A percentile compares a stretch with the other conserved stretches of the same genome.
Conservation (phyloP, 371 early-diverging fungal species). For the Apophysomyces trapeziformis region DNA sequence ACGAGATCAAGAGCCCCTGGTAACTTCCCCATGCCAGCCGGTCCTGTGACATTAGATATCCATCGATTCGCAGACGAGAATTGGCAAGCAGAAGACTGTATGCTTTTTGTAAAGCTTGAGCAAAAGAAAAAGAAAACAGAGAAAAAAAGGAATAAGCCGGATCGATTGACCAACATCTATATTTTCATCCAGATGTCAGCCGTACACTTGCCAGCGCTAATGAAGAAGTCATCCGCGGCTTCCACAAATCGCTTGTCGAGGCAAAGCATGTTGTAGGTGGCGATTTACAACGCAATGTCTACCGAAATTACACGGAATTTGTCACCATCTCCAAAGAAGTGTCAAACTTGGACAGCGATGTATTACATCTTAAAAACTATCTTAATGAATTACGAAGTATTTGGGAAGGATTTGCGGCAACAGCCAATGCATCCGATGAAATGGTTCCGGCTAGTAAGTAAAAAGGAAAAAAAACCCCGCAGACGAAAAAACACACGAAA, state of each 20-base stretch:
- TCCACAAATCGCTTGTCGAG: constrained; percentile 65
- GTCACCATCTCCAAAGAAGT: constrained; percentile 95
- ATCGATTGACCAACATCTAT: background rate
- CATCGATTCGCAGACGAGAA: constrained; percentile 54
- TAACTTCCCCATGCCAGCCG: constrained; percentile 27
- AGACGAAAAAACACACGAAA: too few relatives aligned
- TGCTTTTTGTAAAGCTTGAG: background rate
- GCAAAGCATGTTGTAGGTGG: constrained; percentile 81
- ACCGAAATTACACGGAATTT: constrained; percentile 93
- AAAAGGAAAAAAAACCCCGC: background rate
- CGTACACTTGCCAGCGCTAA: constrained; percentile 58
- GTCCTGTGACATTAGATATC: constrained; percentile 46
- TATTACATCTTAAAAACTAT: constrained; percentile 69
- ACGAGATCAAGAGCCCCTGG: constrained; percentile 12
- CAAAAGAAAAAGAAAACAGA: too few relatives aligned
- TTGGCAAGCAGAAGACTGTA: constrained; percentile 52
- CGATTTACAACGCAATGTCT: constrained; percentile 89
- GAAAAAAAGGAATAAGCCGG: too few relatives aligned
- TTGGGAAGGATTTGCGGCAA: constrained; percentile 61
- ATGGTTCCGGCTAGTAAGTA: constrained; percentile 10
- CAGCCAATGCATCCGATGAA: constrained; percentile 43
- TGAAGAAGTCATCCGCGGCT: constrained; percentile 67
- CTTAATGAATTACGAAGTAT: constrained; percentile 71
- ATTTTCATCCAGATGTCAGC: constrained; percentile 46
- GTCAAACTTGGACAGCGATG: constrained; percentile 76